Conservation (phyloP, 2,329 filamentous ascomycete genomes). For the Xylariaceae sp. region DNA sequence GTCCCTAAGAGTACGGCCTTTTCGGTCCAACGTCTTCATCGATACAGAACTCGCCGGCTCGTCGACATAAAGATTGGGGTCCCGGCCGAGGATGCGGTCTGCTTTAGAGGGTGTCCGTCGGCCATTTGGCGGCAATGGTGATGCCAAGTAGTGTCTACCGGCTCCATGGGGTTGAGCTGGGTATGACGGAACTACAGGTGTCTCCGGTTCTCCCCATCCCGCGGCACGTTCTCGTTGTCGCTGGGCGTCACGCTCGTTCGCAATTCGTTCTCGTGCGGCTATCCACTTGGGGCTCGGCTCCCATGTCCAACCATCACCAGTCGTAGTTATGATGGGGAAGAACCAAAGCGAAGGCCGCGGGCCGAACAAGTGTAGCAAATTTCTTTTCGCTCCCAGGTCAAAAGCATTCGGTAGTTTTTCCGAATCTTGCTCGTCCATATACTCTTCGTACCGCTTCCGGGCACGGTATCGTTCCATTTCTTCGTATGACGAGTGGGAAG, state of each 20-base stretch:
- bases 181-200: constrained; percentile 31
- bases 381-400: constrained; percentile 82
- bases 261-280: constrained; percentile 70
- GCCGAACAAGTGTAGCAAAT: constrained; percentile 84
- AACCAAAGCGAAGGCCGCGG: constrained; percentile 75
- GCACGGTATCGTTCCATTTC: constrained; percentile 63
- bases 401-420: constrained; percentile 92
- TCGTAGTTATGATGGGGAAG: constrained; percentile 83
- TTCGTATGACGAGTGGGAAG: constrained; percentile 59
- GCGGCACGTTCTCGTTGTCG: constrained; percentile 68
- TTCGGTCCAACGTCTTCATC: constrained; percentile 55
- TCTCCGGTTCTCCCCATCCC: constrained; percentile 65
- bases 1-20: constrained; percentile 51
- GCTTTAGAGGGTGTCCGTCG: constrained; percentile 60
- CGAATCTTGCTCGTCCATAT: constrained; percentile 89
- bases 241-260: constrained; percentile 64
- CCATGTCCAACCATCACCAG: constrained; percentile 94
- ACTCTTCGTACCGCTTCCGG: constrained; percentile 67
- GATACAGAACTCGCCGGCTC: constrained; percentile 50
- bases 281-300: constrained; percentile 83
- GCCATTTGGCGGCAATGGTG: constrained; percentile 34
- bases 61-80: constrained; percentile 62
- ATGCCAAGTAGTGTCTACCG: constrained; percentile 44
- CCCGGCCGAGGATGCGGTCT: constrained; percentile 63
- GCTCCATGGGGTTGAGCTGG: constrained; percentile 37